phyloP scores from a whole-genome alignment of 1,284 basidiomycete genomes.

The Cryptococcus maquisensis region DNA sequence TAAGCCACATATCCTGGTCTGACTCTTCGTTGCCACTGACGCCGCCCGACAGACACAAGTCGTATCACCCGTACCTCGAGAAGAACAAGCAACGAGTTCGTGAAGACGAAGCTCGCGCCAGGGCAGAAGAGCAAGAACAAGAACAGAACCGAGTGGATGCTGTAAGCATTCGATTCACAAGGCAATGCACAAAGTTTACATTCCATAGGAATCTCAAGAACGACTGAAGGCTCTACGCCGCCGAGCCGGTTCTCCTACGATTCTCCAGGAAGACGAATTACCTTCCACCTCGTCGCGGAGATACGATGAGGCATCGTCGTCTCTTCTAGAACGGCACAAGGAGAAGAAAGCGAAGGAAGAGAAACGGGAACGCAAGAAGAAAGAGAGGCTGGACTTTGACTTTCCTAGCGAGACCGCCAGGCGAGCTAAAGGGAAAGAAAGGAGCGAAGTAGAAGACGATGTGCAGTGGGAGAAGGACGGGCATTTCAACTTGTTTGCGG shows the following conservation, averaged over 20 bases:
- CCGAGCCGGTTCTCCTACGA: constrained; percentile 31
- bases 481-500: constrained; percentile 49
- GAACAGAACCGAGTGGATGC: constrained; percentile 39
- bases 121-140: constrained; percentile 32
- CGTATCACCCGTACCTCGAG: constrained; percentile 50
- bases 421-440: constrained; percentile 20
- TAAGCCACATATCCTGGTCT: neutral
- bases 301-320: constrained; percentile 1
- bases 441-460: constrained; percentile 6
- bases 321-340: constrained; percentile 32
- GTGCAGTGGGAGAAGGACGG: constrained; percentile 28
- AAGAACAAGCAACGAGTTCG: constrained; percentile 50
- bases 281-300: constrained; percentile 27
- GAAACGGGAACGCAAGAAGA: constrained; percentile 17
- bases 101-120: constrained; percentile 47
- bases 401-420: constrained; percentile 36
- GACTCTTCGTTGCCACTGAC: neutral
- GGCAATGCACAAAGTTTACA: neutral
- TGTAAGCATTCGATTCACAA: constrained; percentile 11
- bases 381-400: constrained; percentile 39
- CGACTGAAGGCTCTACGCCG: constrained; percentile 36
- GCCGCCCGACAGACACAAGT: constrained; percentile 41
- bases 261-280: constrained; percentile 21
- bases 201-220: constrained; percentile 30
- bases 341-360: constrained; percentile 26